phyloP scores from a whole-genome alignment of 2,329 filamentous ascomycete genomes.

The Triangularia setosa region DNA sequence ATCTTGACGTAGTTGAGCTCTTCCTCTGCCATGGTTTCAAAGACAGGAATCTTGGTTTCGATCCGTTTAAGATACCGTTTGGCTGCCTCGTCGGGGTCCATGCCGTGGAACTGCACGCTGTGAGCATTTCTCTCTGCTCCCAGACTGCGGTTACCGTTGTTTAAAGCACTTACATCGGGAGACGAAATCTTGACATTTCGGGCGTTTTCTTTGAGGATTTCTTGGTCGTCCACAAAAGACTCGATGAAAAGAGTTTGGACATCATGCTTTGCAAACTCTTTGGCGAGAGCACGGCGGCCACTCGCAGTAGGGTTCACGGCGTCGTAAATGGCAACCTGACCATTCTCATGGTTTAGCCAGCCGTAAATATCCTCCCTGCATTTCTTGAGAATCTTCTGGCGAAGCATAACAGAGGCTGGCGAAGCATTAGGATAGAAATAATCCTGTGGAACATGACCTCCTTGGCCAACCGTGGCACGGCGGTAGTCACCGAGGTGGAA shows the following conservation, averaged over 20 bases:
- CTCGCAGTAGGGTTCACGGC: constrained; percentile 88
- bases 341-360: constrained; percentile 95
- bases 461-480: constrained; percentile 80
- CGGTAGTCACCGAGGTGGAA: constrained; percentile 98
- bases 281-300: constrained; percentile 78
- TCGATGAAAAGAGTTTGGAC: constrained; percentile 97
- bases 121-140: background rate
- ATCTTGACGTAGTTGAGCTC: constrained; percentile 99
- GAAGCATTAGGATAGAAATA: constrained; percentile 98
- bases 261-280: constrained; percentile 96
- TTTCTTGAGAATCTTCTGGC: constrained; percentile 96
- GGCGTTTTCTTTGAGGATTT: constrained; percentile 93
- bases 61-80: constrained; percentile 88
- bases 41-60: constrained; percentile 86
- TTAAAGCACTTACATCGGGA: constrained; percentile 65
- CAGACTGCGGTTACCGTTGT: background rate
- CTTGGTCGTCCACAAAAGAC: constrained; percentile 88
- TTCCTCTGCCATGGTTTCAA: constrained; percentile 91
- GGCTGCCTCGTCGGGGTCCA: constrained; percentile 89
- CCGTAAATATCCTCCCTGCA: constrained; percentile 96
- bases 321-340: constrained; percentile 97
- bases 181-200: constrained; percentile 97
- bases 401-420: constrained; percentile 83
- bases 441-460: constrained; percentile 84
- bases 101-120: constrained; percentile 68